Evolutionary conservation across 371 early-diverging fungal species (phyloP), one percentile per base, ranked within the genome.

Genomic region (Nematocida ironsii): DNA sequence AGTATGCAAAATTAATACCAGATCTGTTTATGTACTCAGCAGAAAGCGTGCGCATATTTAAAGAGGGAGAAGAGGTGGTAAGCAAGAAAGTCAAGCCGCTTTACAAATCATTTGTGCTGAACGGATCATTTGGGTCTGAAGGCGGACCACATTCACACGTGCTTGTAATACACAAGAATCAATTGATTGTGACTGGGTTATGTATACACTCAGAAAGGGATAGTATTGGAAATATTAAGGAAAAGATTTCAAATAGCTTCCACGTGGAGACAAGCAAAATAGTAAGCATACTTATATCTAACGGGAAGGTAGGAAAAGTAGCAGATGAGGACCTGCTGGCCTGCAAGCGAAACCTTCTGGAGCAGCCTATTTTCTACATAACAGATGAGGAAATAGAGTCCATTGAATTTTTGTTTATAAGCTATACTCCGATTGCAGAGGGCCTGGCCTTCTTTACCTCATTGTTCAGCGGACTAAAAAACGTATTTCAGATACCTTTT

Each of bases 111-210:
- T 78, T 78, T 60, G 80, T 78, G 13, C 42, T 78, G 25, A 78
- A 78, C 44, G 80, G 80, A 33, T 68, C 80, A 6, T 58, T 78
- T 40, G 80, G 80, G 11, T 78, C 80, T 33, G 80, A 78, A 50
- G 44, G 67, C 2, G 80, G 80, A n/a, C 80, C 80, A 2, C 80
- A 78, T 42, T 69, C 71, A 18, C 80, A 78, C 42, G 70, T 78
- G 5, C 60, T 78, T 4, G 71, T 70, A 11, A 52, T 78, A 4
- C 80, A 78, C 47, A 23, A 33, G 20, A 70, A 71, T 33, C 80
- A 78, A 70, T 70, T 78, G 9, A n/a, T 70, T 16, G 18, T 39
- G 11, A 78, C 70, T 4, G 55, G 76, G n/a, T 20, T 78, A 6
- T 78, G 80, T 40, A 48, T 78, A 39, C 45, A 70, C 44, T 4